Evolutionary conservation across 768 basidiomycete species (phyloP), one percentile per base, ranked within the genome.

Genomic region (Boletus rufocinnamomeus): DNA sequence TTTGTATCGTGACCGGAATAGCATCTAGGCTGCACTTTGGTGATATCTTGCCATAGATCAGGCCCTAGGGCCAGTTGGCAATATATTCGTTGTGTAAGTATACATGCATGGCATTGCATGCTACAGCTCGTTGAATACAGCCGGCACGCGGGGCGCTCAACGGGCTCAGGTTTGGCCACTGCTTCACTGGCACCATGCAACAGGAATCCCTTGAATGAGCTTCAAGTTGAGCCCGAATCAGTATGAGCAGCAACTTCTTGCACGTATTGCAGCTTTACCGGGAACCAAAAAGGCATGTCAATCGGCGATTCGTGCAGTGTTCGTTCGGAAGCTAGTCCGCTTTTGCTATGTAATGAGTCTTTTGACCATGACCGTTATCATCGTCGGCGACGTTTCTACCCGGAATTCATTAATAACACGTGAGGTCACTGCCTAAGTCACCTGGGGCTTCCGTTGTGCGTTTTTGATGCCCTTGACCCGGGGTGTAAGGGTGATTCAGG

Each of bases 391-490:
- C 23, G 23, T 16, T 19, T 17, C 35, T 19, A 13, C 25, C 37
- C n/a, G 50, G 5, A 37, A 37, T 23, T 9, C 32, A 16, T 16
- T 9, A 23, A 17, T 10, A 17, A 23, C 34, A 19, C 37, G 49
- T 6, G 17, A 14, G 14, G n/a, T 21, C 30, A 21, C 13, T n/a
- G 47, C 47, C 13, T 2, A 16, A 17, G 17, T 8, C 17, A 46
- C 27, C 25, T 47, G 27, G 27, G 13, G 28, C 11, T n/a, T 47
- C 19, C 28, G 19, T n/a, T 10, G 19, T 19, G 19, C 32, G 19
- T 30, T 55, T 34, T 4, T 35, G 6, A 9, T 52, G 30, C 62
- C 62, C 62, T 63, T 50, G 35, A 46, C 60, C 61, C 60, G 46
- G 61, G 46, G 47, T 34, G n/a, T 32, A 43, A 27, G 41, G 17